phyloP scores from a whole-genome alignment of 306 rosid genomes.

The Carpinus fangiana region DNA sequence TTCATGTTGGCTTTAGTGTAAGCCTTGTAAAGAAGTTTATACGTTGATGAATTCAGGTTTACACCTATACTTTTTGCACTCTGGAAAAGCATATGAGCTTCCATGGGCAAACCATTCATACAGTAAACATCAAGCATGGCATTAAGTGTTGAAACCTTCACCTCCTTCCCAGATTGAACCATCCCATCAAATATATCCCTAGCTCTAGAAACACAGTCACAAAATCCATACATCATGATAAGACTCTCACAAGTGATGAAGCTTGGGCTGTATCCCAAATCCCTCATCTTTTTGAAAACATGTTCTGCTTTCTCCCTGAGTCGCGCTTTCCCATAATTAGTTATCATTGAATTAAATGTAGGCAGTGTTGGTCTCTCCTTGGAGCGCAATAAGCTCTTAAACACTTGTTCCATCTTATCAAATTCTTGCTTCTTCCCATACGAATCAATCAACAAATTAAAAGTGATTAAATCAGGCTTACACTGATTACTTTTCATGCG shows the following conservation, averaged over 20 bases:
- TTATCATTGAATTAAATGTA: slow-evolving; percentile 90
- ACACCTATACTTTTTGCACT: slow-evolving; percentile 48
- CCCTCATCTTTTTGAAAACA: slow-evolving; percentile 57
- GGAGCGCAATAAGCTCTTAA: slow-evolving; percentile 73
- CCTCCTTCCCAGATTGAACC: slow-evolving; percentile 53
- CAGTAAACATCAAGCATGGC: slow-evolving; percentile 94
- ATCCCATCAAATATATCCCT: slow-evolving; percentile 66
- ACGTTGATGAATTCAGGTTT: slow-evolving; percentile 65
- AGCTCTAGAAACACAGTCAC: slow-evolving; percentile 75
- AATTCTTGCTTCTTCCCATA: slow-evolving; percentile 91
- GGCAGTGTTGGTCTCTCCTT: slow-evolving; percentile 80
- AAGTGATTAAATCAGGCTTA: slow-evolving; percentile 84
- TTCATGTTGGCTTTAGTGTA: slow-evolving; percentile 79
- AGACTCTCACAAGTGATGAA: slow-evolving; percentile 83
- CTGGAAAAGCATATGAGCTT: slow-evolving; percentile 69
- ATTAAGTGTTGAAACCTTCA: slow-evolving; percentile 78
- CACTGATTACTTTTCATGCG: slow-evolving; percentile 72
- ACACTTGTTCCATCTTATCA: slow-evolving; percentile 94
- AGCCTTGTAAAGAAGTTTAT: slow-evolving; percentile 86
- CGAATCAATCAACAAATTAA: slow-evolving; percentile 79
- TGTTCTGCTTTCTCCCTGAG: slow-evolving; percentile 67
- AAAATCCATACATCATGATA: slow-evolving; percentile 71
- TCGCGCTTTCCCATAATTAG: slow-evolving; percentile 90
- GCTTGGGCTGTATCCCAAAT: slow-evolving; percentile 71
- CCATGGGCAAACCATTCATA: slow-evolving; percentile 76